Percentiles rank a stretch among this genome's conserved stretches.
Conservation (phyloP, 768 basidiomycete genomes). For the Pholiota conissans region DNA sequence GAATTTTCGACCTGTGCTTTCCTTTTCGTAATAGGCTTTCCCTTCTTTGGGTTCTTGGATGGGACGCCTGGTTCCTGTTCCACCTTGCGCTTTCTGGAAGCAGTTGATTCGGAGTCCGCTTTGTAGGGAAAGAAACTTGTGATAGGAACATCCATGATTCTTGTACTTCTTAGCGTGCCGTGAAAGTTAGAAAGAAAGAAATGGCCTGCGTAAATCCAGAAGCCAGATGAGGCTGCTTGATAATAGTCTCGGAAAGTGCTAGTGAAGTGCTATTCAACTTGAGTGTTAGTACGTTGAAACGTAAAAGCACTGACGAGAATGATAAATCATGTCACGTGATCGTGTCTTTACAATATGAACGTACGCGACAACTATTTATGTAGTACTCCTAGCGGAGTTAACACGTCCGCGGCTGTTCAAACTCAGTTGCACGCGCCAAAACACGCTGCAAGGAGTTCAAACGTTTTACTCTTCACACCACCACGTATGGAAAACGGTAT, state of each 20-base stretch:
- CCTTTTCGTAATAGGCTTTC: no score
- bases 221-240: no score
- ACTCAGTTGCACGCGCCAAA: conserved; percentile 24
- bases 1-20: background rate
- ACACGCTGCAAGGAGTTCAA: background rate
- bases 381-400: conserved; percentile 20
- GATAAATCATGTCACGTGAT: background rate
- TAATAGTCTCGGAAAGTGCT: no score
- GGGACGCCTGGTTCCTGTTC: background rate
- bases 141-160: background rate
- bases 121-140: background rate
- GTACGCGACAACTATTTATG: no score
- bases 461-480: background rate
- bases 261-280: no score
- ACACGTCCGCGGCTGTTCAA: conserved; percentile 21
- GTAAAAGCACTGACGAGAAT: no score
- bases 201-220: no score
- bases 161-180: no score
- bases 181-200: no score
- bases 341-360: background rate
- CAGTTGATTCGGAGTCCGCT: no score
- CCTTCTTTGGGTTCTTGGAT: background rate
- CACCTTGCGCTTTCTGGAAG: background rate
- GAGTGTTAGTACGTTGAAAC: no score
- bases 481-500: conserved; percentile 22